These are phyloP conservation scores for Aureobasidium sp. DNA, from an alignment of 2,329 filamentous ascomycete genomes.

Conservation along the genomic window DNA sequence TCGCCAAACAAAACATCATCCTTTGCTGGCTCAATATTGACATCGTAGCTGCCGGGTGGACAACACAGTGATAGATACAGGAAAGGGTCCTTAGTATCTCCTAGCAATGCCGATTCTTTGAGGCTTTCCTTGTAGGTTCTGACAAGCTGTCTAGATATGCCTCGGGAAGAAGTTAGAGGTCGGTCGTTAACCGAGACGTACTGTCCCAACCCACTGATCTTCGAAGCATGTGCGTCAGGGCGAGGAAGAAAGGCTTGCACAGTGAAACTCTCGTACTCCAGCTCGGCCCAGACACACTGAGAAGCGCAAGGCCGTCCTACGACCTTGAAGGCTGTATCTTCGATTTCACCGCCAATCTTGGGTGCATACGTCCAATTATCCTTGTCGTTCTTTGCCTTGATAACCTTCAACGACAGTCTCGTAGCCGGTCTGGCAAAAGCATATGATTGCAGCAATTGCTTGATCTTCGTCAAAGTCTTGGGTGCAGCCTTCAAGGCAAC, in stretches of 20 bases:
- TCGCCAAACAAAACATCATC: constrained; percentile 62
- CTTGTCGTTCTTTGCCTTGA: constrained; percentile 43
- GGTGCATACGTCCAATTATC: constrained; percentile 57
- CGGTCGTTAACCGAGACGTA: constrained; percentile 63
- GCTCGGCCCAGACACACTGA: constrained; percentile 41
- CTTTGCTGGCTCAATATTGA: constrained; percentile 63
- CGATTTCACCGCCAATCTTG: constrained; percentile 37
- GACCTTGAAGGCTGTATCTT: constrained; percentile 53
- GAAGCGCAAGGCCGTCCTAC: constrained; percentile 49
- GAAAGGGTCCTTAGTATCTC: constrained; percentile 46
- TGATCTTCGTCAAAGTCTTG: constrained; percentile 50
- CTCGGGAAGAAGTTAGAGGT: constrained; percentile 48
- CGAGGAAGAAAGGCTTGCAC: constrained; percentile 53
- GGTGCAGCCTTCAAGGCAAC: constrained; percentile 47
- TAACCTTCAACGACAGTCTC: constrained; percentile 51
- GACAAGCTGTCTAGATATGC: constrained; percentile 52
- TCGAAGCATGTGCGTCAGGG: constrained; percentile 33
- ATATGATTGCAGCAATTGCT: constrained; percentile 53
- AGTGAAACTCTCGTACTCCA: constrained; percentile 32
- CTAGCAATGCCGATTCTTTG: constrained; percentile 19
- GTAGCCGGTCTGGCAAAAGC: constrained; percentile 57
- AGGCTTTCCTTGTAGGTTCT: constrained; percentile 45
- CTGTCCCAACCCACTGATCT: constrained; percentile 33
- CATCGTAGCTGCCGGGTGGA: constrained; percentile 55
- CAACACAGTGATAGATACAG: constrained; percentile 56